Conservation (phyloP, 2,329 filamentous ascomycete species). For the Fusarium udum region DNA sequence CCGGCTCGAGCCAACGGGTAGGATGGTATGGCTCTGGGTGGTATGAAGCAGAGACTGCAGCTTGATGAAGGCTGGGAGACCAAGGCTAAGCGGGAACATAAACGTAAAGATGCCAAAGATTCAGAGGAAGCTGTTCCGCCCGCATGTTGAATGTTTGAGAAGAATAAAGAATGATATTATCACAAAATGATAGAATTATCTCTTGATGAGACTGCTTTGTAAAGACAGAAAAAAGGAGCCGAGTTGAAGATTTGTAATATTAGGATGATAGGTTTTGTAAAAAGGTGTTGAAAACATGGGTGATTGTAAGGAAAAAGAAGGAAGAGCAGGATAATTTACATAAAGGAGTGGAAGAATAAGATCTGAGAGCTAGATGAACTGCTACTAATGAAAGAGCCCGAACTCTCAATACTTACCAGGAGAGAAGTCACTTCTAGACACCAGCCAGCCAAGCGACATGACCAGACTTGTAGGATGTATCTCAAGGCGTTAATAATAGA, state of each 20-base stretch:
- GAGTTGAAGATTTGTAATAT: background rate
- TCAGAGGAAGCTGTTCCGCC: background rate
- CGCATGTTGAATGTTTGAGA: background rate
- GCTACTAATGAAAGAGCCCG: background rate
- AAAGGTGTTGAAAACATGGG: too few species aligned
- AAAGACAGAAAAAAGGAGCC: background rate
- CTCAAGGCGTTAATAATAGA: accelerated
- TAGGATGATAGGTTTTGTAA: background rate
- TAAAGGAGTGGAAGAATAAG: background rate
- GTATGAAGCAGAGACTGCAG: background rate
- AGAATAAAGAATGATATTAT: background rate
- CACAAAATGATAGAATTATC: accelerated
- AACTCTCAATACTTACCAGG: background rate
- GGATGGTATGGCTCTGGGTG: background rate
- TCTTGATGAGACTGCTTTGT: background rate
- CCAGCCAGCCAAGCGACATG: background rate
- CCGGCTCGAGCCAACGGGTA: too few species aligned
- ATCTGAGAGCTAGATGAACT: too few species aligned
- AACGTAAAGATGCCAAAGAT: background rate
- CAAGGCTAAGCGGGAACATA: background rate
- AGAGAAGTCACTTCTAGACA: background rate
- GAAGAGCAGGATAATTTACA: background rate
- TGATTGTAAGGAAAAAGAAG: background rate
- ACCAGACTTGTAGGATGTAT: too few species aligned
- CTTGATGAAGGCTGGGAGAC: background rate